phyloP scores from a whole-genome alignment of 1,139 yeast species.

The Saccharomyces hybrid region DNA sequence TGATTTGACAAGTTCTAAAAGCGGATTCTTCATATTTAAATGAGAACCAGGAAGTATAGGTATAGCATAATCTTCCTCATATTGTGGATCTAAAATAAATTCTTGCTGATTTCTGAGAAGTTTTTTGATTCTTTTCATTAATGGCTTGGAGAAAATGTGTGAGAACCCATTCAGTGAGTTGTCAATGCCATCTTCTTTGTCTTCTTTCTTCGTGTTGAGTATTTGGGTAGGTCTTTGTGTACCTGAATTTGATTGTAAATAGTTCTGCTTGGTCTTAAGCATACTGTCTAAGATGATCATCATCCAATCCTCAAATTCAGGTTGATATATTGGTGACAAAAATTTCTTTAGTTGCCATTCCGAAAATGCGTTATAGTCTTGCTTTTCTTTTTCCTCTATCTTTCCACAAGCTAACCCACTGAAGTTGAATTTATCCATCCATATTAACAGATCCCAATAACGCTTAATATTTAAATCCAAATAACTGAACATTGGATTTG shows the following conservation, averaged over 20 bases:
- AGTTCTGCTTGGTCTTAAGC: constrained; percentile 44
- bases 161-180: constrained; percentile 39
- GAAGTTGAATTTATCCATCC: constrained; percentile 91
- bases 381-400: constrained; percentile 50
- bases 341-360: constrained; percentile 77
- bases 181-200: constrained; percentile 33
- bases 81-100: constrained; percentile 59
- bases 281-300: constrained; percentile 67
- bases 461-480: constrained; percentile 65
- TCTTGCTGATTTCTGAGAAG: constrained; percentile 65
- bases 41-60: constrained; percentile 71
- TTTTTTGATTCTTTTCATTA: constrained; percentile 58
- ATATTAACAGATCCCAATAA: constrained; percentile 84
- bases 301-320: constrained; percentile 85
- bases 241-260: constrained; percentile 35
- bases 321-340: constrained; percentile 66
- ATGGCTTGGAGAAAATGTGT: constrained; percentile 48
- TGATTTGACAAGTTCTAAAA: constrained; percentile 70
- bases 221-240: constrained; percentile 66
- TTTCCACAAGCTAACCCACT: constrained; percentile 73
- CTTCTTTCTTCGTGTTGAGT: constrained; percentile 41
- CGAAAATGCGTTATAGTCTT: constrained; percentile 51
- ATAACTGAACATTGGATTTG: constrained; percentile 75
- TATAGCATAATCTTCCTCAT: constrained; percentile 57
- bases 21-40: constrained; percentile 56